A percentile compares a stretch with the other conserved stretches of the same genome.
Evolutionary conservation across 768 basidiomycete species (phyloP).

Genomic region (Candolleomyces eurysporus): DNA sequence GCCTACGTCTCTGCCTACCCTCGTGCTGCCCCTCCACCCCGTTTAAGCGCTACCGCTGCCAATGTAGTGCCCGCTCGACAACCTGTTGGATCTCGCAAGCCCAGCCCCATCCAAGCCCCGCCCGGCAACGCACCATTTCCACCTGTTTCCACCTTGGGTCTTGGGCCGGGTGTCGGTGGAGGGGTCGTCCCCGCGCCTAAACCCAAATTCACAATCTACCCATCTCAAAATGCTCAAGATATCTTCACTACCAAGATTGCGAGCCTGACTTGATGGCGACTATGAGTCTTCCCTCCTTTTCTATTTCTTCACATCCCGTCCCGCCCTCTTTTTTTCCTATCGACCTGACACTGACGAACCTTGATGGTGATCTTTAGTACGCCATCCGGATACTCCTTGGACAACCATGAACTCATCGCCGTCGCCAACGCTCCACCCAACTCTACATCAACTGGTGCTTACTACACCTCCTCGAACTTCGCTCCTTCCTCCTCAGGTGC

Average conservation of each 20-base stretch:
- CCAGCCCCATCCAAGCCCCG: no score
- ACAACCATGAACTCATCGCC: slow-evolving; percentile 38
- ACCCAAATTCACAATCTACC: no score
- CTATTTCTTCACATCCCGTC: no score
- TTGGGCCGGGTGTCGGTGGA: slow-evolving; percentile 13
- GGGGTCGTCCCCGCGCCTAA: no score
- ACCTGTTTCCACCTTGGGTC: no score
- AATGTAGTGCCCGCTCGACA: no score
- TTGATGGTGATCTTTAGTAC: neutral
- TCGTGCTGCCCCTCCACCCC: no score
- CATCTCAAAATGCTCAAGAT: slow-evolving; percentile 42
- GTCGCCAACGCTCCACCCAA: slow-evolving; percentile 43
- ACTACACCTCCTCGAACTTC: slow-evolving; percentile 18
- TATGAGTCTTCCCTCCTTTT: slow-evolving; percentile 20
- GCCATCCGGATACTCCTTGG: slow-evolving; percentile 16
- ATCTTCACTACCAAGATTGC: slow-evolving; percentile 50
- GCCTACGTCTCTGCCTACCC: neutral
- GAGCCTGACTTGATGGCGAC: slow-evolving; percentile 52
- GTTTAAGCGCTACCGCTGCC: slow-evolving; percentile 4
- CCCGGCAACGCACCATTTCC: neutral
- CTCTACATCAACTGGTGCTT: slow-evolving; percentile 35
- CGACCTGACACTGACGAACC: no score
- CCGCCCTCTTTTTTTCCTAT: no score
- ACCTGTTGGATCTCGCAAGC: no score
- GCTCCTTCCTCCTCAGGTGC: neutral